These are phyloP conservation scores for Hypomontagnella monticulosa DNA, from an alignment of 495 filamentous ascomycete genomes.

Conservation along the genomic window DNA sequence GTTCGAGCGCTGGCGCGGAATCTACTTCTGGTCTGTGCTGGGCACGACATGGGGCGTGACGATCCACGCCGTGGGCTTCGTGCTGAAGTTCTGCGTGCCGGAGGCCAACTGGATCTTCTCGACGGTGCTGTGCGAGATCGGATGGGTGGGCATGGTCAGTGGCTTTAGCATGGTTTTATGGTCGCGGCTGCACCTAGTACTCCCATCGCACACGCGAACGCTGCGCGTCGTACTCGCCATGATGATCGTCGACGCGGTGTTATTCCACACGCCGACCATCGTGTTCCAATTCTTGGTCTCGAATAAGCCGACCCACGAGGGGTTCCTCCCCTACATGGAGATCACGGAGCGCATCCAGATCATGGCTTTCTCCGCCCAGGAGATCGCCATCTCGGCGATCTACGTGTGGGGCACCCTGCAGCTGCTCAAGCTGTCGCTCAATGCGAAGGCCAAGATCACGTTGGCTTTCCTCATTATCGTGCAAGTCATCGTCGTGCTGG, in stretches of 20 bases:
- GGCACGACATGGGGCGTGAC: conserved; percentile 61
- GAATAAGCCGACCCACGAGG: conserved; percentile 59
- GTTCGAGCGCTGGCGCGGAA: conserved; percentile 47
- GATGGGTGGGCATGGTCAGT: conserved; percentile 73
- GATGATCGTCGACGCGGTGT: conserved; percentile 66
- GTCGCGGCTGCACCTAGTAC: conserved; percentile 72
- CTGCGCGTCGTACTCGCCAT: conserved; percentile 64
- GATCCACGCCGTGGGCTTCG: conserved; percentile 67
- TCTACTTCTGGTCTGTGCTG: conserved; percentile 58
- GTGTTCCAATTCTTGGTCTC: conserved; percentile 58
- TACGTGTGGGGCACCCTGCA: conserved; percentile 67
- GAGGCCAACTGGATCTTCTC: conserved; percentile 52
- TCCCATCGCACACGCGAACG: conserved; percentile 55
- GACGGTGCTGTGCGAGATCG: conserved; percentile 60
- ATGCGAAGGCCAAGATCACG: conserved; percentile 19
- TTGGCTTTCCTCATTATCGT: conserved; percentile 66
- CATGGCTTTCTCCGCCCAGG: conserved; percentile 69
- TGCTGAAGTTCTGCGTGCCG: conserved; percentile 68
- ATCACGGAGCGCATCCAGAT: conserved; percentile 73
- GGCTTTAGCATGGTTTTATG: conserved; percentile 74
- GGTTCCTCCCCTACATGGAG: conserved; percentile 43
- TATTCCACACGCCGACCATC: conserved; percentile 66
- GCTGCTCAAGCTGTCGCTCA: conserved; percentile 62
- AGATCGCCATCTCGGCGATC: conserved; percentile 66
- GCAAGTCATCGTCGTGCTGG: conserved; percentile 59